phyloP scores from a whole-genome alignment of 2,329 filamentous ascomycete genomes.

The Apiospora phragmitis region DNA sequence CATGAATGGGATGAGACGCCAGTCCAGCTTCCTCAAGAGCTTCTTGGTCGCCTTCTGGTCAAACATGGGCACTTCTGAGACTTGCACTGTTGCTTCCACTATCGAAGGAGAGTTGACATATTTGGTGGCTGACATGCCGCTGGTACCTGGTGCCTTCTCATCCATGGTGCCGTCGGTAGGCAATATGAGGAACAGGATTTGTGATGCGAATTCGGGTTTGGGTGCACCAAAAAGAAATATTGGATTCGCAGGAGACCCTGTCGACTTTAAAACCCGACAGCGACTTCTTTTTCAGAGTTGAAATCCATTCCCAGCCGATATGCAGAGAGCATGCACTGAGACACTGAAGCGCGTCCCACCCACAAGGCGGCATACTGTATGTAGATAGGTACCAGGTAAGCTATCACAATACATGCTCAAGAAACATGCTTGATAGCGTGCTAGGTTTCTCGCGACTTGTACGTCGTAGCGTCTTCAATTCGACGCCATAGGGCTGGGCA shows the following conservation, averaged over 20 bases:
- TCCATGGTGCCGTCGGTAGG: background rate
- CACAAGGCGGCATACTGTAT: background rate
- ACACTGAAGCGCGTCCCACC: background rate
- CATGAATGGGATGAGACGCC: slow-evolving; percentile 59
- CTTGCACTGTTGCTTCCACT: background rate
- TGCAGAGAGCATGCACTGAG: background rate
- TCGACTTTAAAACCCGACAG: background rate
- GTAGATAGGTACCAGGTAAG: too few relatives aligned
- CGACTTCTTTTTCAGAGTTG: background rate
- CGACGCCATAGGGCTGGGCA: background rate
- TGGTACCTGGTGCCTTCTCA: background rate
- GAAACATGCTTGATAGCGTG: background rate
- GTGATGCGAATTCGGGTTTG: background rate
- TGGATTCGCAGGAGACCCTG: background rate
- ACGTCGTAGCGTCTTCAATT: background rate
- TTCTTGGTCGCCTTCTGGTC: slow-evolving; percentile 43
- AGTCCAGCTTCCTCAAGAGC: slow-evolving; percentile 54
- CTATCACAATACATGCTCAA: background rate
- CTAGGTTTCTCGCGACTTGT: background rate
- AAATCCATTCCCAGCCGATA: background rate
- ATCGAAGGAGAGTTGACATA: background rate
- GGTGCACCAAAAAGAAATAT: background rate
- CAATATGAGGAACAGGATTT: background rate
- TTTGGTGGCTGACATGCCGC: background rate
- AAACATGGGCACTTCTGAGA: slow-evolving; percentile 23